A percentile compares a stretch with the other conserved stretches of the same genome.
phyloP scores from a whole-genome alignment of 176 grass and related monocot species.

The Oryza meridionalis region DNA sequence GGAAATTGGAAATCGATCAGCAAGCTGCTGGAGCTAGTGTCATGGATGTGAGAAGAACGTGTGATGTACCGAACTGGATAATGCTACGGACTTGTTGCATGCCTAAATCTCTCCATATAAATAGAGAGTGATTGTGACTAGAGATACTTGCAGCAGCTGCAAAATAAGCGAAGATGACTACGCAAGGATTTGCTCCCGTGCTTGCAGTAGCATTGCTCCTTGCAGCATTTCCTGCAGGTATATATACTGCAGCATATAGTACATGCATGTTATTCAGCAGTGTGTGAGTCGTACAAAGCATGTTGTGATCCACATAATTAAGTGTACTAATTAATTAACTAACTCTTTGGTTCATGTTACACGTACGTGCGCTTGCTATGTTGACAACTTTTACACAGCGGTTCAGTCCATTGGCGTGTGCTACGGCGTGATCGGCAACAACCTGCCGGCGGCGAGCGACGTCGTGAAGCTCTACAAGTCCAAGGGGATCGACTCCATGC shows the following conservation, averaged over 20 bases:
- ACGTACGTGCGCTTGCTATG: no score
- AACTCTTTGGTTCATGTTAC: no score
- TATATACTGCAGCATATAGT: background rate
- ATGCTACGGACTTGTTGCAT: background rate
- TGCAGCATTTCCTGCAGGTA: background rate
- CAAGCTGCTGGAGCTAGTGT: background rate
- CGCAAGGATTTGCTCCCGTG: background rate
- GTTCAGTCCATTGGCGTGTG: slow-evolving; percentile 56
- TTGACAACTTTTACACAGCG: slow-evolving; percentile 2
- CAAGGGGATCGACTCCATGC: slow-evolving; percentile 38
- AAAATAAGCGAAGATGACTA: background rate
- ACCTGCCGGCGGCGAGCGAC: slow-evolving; percentile 41
- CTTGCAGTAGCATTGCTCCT: background rate
- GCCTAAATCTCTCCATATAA: background rate
- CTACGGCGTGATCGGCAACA: slow-evolving; percentile 48
- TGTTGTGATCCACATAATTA: no score
- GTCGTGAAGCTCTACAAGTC: slow-evolving; percentile 49
- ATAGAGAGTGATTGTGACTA: background rate
- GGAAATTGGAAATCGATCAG: background rate
- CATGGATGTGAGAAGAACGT: background rate
- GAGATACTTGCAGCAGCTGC: background rate
- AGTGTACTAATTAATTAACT: no score
- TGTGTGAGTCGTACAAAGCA: no score
- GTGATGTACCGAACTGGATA: background rate
- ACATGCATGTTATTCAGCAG: background rate